Conservation (phyloP, 2,329 filamentous ascomycete species). For the Akanthomyces muscarius region DNA sequence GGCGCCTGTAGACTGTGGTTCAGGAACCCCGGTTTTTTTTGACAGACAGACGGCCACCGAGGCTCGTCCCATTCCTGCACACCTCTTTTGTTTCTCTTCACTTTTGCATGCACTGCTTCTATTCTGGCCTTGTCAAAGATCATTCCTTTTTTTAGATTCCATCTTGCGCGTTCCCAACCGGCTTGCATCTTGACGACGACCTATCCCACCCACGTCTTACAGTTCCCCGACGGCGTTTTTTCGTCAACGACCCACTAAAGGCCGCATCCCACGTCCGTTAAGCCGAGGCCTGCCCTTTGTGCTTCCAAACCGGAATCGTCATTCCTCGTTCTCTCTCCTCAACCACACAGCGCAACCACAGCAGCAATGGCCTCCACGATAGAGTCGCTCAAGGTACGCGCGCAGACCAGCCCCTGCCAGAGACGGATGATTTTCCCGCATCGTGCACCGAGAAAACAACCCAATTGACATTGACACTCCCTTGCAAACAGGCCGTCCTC, state of each 20-base stretch:
- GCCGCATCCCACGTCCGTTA: neutral
- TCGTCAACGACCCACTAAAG: constrained; percentile 1
- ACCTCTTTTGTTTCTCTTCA: neutral
- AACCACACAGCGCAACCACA: neutral
- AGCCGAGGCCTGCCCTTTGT: constrained; percentile 3
- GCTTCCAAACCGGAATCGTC: neutral
- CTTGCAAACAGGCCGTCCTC: constrained; percentile 54
- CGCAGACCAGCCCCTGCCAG: too few relatives aligned
- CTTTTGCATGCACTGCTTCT: neutral
- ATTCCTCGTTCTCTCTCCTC: neutral
- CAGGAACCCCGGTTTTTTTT: neutral
- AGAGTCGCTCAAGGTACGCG: constrained; percentile 29
- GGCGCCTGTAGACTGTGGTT: neutral
- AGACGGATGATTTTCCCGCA: too few relatives aligned
- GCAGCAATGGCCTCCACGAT: constrained; percentile 27
- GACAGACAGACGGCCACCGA: neutral
- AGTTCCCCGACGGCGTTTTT: neutral
- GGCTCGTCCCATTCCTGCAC: neutral
- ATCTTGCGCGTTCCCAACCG: neutral
- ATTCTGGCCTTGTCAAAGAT: neutral
- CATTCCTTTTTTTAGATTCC: neutral
- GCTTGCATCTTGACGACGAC: too few relatives aligned
- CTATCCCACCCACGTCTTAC: neutral
- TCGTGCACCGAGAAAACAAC: neutral
- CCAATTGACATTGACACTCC: neutral